Percentiles rank a stretch among this genome's conserved stretches.
Evolutionary conservation across 2,329 filamentous ascomycete genomes (phyloP).

Genomic region (Alternaria gaisen): DNA sequence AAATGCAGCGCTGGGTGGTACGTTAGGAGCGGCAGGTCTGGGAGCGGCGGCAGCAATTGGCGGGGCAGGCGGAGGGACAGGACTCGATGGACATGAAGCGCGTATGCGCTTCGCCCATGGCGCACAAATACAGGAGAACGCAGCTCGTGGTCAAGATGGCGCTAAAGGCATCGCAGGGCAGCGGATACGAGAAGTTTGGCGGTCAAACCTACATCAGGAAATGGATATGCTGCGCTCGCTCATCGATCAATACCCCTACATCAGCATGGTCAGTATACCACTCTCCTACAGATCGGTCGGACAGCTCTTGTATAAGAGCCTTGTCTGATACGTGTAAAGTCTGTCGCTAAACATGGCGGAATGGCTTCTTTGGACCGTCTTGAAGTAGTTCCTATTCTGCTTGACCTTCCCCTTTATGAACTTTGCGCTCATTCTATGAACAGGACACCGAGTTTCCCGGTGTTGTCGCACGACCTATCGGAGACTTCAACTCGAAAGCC

Average conservation of each 20-base stretch:
- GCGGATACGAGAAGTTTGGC: slow-evolving; percentile 96
- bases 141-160: slow-evolving; percentile 63
- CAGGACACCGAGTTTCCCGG: slow-evolving; percentile 99
- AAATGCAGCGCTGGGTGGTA: slow-evolving; percentile 64
- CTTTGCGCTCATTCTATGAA: slow-evolving; percentile 24
- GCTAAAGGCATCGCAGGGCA: slow-evolving; percentile 67
- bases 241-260: slow-evolving; percentile 91
- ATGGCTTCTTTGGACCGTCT: slow-evolving; percentile 3
- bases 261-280: slow-evolving; percentile 83
- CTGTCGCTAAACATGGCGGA: slow-evolving; percentile 12
- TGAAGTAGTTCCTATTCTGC: slow-evolving; percentile 21
- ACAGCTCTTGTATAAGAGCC: slow-evolving; percentile 6
- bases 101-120: slow-evolving; percentile 87
- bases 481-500: slow-evolving; percentile 90
- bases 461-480: slow-evolving; percentile 94
- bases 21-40: slow-evolving; percentile 64
- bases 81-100: slow-evolving; percentile 85
- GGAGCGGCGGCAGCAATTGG: slow-evolving; percentile 65
- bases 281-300: slow-evolving; percentile 12
- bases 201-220: slow-evolving; percentile 88
- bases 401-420: neutral
- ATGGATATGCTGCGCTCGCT: slow-evolving; percentile 84
- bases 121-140: slow-evolving; percentile 63
- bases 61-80: slow-evolving; percentile 64
- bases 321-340: slow-evolving; percentile 25